These are phyloP conservation scores for Fusarium agapanthi DNA, from an alignment of 2,329 filamentous ascomycete species.

Conservation along the genomic window DNA sequence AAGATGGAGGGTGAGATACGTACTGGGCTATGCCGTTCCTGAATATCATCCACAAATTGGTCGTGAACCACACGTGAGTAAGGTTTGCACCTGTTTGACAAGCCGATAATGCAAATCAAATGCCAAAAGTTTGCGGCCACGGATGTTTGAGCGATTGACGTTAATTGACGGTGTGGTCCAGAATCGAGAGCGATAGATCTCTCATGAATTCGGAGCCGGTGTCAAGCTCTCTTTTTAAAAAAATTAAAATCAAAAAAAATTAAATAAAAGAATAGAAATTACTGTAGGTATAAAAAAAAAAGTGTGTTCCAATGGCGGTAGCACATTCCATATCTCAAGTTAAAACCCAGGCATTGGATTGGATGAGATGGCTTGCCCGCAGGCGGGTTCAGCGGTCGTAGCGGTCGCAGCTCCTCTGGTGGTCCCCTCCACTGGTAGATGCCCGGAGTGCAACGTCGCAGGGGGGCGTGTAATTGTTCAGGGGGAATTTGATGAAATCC, in stretches of 20 bases:
- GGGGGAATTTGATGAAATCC: constrained; percentile 21
- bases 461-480: constrained; percentile 17
- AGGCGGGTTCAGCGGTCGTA: constrained; percentile 36
- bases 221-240: background rate
- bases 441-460: constrained; percentile 2
- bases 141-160: background rate
- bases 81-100: background rate
- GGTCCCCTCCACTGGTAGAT: constrained; percentile 21
- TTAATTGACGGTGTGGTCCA: background rate
- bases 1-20: constrained; percentile 12
- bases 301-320: constrained; percentile 39
- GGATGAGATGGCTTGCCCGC: constrained; percentile 40
- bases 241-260: too few relatives aligned
- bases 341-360: constrained; percentile 38
- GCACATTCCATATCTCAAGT: constrained; percentile 40
- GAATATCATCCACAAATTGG: constrained; percentile 24
- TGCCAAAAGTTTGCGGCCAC: background rate
- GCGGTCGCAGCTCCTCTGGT: constrained; percentile 36
- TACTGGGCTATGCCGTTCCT: constrained; percentile 26
- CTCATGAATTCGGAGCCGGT: background rate
- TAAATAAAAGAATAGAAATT: too few relatives aligned
- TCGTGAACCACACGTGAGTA: constrained; percentile 4
- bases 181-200: background rate
- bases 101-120: background rate
- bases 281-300: constrained; percentile 24